Conservation (phyloP, 208 protist species). For the Leishmania guyanensis region DNA sequence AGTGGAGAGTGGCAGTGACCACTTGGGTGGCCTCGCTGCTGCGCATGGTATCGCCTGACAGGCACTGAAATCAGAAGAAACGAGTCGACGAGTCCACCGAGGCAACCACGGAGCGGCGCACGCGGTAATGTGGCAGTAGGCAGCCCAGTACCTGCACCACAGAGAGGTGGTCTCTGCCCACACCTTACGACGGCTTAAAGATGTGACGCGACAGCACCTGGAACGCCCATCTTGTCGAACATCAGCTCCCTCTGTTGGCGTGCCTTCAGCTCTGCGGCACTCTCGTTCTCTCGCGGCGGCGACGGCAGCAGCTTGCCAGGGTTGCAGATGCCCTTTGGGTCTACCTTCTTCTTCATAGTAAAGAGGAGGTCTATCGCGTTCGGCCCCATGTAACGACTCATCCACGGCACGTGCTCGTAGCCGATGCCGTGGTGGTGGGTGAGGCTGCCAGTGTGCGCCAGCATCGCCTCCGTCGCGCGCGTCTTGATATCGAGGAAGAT, state of each 20-base stretch:
- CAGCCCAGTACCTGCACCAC: neutral
- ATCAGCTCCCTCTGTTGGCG: slow-evolving; percentile 77
- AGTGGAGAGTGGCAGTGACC: neutral
- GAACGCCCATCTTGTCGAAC: slow-evolving; percentile 93
- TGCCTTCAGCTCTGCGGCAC: slow-evolving; percentile 29
- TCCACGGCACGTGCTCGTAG: slow-evolving; percentile 94
- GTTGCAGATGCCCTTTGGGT: slow-evolving; percentile 93
- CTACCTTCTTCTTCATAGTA: slow-evolving; percentile 76
- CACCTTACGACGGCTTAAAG: slow-evolving; percentile 21
- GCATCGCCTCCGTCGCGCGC: slow-evolving; percentile 88
- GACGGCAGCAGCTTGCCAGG: slow-evolving; percentile 89
- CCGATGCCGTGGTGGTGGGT: slow-evolving; percentile 93
- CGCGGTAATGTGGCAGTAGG: neutral
- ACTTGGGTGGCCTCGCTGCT: neutral
- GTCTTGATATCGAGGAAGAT: slow-evolving; percentile 88
- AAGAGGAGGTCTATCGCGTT: slow-evolving; percentile 72
- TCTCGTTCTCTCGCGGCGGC: slow-evolving; percentile 43
- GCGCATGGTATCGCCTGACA: neutral
- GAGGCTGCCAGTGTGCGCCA: slow-evolving; percentile 83
- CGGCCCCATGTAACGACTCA: slow-evolving; percentile 80
- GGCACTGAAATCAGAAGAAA: neutral
- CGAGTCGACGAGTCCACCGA: neutral
- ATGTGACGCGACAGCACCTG: slow-evolving; percentile 56
- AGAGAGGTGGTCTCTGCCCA: neutral
- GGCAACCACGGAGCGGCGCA: neutral